phyloP scores from a whole-genome alignment of 2,329 filamentous ascomycete genomes.

The Teratosphaeria pseudoeucalypti region DNA sequence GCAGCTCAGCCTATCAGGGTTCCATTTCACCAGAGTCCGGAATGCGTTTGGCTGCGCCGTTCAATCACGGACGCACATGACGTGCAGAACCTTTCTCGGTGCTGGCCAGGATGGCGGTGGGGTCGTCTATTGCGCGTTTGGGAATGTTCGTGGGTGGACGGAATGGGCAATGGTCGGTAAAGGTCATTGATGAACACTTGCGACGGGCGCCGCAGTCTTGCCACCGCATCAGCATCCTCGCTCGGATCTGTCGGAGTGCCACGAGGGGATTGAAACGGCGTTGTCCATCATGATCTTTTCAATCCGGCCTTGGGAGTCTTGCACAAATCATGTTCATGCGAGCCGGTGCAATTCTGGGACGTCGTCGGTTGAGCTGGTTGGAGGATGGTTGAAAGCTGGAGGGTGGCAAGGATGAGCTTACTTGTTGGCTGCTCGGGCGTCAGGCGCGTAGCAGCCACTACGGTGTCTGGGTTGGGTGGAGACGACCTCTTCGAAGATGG shows the following conservation, averaged over 20 bases:
- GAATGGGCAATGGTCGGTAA: not conserved
- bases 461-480: not conserved
- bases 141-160: not conserved
- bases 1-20: not conserved
- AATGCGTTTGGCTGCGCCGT: no score
- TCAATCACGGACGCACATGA: not conserved
- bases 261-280: not conserved
- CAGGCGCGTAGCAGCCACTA: not conserved
- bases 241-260: not conserved
- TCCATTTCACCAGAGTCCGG: no score
- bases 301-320: not conserved
- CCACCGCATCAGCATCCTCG: not conserved
- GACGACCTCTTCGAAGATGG: not conserved
- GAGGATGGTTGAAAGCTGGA: not conserved
- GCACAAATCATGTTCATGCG: not conserved
- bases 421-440: not conserved
- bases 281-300: not conserved
- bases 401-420: not conserved
- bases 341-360: not conserved
- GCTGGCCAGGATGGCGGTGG: not conserved
- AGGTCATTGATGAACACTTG: not conserved
- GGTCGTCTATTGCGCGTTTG: not conserved
- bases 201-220: not conserved
- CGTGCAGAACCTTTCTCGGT: not conserved
- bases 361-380: not conserved